These are phyloP conservation scores for Tetrahymena malaccensis DNA, from an alignment of 73 alveolate genomes.

Conservation along the genomic window DNA sequence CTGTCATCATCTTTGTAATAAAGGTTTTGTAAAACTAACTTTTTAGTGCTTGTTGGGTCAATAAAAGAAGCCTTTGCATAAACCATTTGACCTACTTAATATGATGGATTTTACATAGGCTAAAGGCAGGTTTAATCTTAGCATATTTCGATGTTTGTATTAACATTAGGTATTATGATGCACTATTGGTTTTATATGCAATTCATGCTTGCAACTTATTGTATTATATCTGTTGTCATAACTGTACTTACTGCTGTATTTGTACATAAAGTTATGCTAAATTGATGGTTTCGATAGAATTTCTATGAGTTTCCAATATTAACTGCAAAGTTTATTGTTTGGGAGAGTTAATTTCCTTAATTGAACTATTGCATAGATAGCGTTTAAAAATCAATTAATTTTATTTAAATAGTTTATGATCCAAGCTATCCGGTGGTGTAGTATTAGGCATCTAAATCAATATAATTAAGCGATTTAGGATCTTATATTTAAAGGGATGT, in stretches of 20 bases:
- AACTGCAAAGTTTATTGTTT: background rate
- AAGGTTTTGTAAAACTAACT: background rate
- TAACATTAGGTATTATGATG: background rate
- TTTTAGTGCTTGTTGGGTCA: background rate
- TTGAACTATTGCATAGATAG: background rate
- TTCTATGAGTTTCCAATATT: background rate
- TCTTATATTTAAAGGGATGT: background rate
- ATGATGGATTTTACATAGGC: background rate
- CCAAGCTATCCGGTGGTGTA: background rate
- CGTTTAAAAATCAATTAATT: background rate
- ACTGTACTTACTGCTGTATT: background rate
- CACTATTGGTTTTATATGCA: background rate
- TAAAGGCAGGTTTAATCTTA: background rate
- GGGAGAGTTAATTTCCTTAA: background rate
- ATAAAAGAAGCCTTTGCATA: background rate
- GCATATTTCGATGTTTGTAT: background rate
- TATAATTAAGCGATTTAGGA: background rate
- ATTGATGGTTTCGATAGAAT: background rate
- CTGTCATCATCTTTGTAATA: background rate
- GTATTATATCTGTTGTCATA: background rate
- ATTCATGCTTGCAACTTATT: background rate
- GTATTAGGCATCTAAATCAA: background rate
- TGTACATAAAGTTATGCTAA: background rate
- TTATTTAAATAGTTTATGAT: background rate
- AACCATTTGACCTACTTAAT: background rate